Conservation (phyloP, 352 stramenopile species). For the Globisporangium alternatum region DNA sequence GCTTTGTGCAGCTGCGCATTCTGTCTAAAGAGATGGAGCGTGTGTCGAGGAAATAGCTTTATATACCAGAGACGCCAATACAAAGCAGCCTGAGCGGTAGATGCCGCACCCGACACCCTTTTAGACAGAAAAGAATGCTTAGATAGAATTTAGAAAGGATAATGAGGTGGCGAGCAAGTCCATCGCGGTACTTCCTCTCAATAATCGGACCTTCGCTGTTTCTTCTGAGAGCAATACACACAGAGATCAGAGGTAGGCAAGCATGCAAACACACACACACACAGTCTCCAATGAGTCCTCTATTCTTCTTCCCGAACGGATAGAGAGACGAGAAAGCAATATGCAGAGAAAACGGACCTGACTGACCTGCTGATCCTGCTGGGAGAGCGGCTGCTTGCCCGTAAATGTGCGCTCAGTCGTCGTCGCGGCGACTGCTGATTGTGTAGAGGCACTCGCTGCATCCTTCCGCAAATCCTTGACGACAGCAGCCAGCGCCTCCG, state of each 20-base stretch:
- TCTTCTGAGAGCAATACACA: conserved; percentile 42
- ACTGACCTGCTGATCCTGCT: conserved; percentile 63
- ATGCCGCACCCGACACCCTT: background rate
- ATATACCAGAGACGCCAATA: conserved; percentile 17
- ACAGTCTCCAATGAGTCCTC: background rate
- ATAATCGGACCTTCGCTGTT: conserved; percentile 49
- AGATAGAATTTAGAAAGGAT: conserved; percentile 10
- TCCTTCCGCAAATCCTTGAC: conserved; percentile 89
- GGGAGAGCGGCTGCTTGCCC: conserved; percentile 47
- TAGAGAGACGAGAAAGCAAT: background rate
- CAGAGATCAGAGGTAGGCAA: background rate
- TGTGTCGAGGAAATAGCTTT: conserved; percentile 38
- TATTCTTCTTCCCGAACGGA: conserved; percentile 1
- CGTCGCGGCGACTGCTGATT: conserved; percentile 15
- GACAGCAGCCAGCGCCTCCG: conserved; percentile 83
- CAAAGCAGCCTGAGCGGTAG: conserved; percentile 11
- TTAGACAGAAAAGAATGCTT: conserved; percentile 19
- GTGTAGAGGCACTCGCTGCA: conserved; percentile 22
- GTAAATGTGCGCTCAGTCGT: conserved; percentile 28
- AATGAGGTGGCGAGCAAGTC: background rate
- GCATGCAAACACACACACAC: conserved; percentile 13
- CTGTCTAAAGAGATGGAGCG: conserved; percentile 58
- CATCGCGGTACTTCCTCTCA: conserved; percentile 14
- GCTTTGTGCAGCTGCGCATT: conserved; percentile 44
- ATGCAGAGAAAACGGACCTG: conserved; percentile 41